Conservation (phyloP, 768 basidiomycete genomes). For the Steccherinum ochraceum region DNA sequence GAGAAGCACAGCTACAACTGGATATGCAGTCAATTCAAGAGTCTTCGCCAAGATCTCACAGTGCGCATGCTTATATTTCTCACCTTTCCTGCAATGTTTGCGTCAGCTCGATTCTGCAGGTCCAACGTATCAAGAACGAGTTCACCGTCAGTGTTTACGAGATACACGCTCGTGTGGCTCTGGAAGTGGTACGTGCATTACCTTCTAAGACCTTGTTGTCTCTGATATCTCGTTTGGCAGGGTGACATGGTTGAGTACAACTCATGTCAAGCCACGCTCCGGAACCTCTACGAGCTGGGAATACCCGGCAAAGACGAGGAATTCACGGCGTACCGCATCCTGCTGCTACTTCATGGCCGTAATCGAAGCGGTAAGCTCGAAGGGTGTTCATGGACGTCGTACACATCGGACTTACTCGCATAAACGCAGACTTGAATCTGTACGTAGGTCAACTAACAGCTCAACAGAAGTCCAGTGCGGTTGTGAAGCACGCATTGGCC, state of each 20-base stretch:
- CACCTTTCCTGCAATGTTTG: background rate
- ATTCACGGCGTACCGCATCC: constrained; percentile 95
- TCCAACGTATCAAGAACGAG: constrained; percentile 97
- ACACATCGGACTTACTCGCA: background rate
- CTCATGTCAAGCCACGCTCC: constrained; percentile 90
- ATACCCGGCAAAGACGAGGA: constrained; percentile 91
- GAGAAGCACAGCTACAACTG: constrained; percentile 74
- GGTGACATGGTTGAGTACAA: constrained; percentile 98
- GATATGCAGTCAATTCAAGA: constrained; percentile 98
- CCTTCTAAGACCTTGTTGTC: no score
- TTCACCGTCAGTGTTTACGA: constrained; percentile 98
- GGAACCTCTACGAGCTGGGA: constrained; percentile 87
- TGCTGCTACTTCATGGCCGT: constrained; percentile 90
- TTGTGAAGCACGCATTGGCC: constrained; percentile 82
- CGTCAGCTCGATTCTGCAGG: constrained; percentile 39
- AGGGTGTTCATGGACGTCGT: background rate
- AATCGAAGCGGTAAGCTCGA: constrained; percentile 83
- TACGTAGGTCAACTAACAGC: constrained; percentile 97
- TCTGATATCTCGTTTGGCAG: constrained; percentile 38
- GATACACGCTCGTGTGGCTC: constrained; percentile 94
- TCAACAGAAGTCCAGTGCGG: constrained; percentile 74
- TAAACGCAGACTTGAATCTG: constrained; percentile 85
- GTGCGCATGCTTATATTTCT: constrained; percentile 43
- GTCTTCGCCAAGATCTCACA: constrained; percentile 93
- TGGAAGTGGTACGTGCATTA: constrained; percentile 66